phyloP scores from a whole-genome alignment of 2,329 filamentous ascomycete genomes.

The Pleoardoris graminearum region DNA sequence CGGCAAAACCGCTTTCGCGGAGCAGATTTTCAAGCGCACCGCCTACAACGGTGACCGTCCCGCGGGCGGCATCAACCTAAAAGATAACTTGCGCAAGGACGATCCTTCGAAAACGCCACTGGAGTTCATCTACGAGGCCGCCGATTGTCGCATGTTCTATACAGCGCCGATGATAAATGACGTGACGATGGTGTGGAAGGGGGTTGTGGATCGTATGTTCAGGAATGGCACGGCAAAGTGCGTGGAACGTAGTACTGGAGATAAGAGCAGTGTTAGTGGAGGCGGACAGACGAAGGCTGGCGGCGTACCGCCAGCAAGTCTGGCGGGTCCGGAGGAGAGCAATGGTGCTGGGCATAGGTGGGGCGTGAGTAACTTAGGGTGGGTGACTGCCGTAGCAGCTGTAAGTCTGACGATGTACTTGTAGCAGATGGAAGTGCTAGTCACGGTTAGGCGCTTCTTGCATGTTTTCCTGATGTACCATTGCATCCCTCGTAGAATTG shows the following conservation, averaged over 20 bases:
- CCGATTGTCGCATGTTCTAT: slow-evolving; percentile 48
- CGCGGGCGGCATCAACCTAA: slow-evolving; percentile 42
- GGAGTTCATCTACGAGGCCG: slow-evolving; percentile 49
- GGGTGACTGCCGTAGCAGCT: background rate
- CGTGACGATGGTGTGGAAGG: slow-evolving; percentile 45
- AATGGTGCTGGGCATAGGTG: background rate
- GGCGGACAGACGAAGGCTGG: slow-evolving; percentile 38
- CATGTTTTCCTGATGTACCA: too few species aligned
- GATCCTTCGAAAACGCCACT: slow-evolving; percentile 44
- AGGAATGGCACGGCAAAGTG: slow-evolving; percentile 26
- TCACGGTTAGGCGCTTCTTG: too few species aligned
- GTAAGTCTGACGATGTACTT: background rate
- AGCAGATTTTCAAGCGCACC: slow-evolving; percentile 37
- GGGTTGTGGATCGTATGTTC: slow-evolving; percentile 44
- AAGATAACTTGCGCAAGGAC: slow-evolving; percentile 43
- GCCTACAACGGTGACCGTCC: slow-evolving; percentile 28
- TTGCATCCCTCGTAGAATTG: too few species aligned
- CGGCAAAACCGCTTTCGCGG: slow-evolving; percentile 39
- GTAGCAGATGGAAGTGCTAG: too few species aligned
- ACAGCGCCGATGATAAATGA: slow-evolving; percentile 41
- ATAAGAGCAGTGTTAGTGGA: slow-evolving; percentile 33
- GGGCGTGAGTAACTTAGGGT: background rate
- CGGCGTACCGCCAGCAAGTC: slow-evolving; percentile 4
- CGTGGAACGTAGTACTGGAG: slow-evolving; percentile 36
- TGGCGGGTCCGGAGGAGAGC: background rate